Evolutionary conservation across 192 early-diverging fungal genomes (phyloP), one percentile per base, ranked within the genome.

Genomic region (Coemansia sp.): DNA sequence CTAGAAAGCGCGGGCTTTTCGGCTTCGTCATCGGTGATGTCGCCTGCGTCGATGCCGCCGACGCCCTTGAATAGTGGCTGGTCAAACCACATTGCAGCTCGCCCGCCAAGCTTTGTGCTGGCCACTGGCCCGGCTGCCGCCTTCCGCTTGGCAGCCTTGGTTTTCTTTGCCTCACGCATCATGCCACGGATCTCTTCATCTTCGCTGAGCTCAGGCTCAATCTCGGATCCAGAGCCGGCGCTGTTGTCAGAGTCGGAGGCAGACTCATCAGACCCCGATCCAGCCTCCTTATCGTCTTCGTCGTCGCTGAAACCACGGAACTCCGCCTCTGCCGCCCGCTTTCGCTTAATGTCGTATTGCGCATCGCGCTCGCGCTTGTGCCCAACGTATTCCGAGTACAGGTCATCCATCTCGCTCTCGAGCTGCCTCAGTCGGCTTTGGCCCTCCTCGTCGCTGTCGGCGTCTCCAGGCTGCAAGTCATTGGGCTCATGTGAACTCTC

Each of bases 1-100:
- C 12, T 6, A 23, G n/a, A 36, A 31, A 4, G 14, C 6, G 12
- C 14, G 4, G n/a, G 38, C 33, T 77, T 82, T 1, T 82, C 78
- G 14, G 75, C 72, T 2, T 88, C 87, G 6, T 87, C 84, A 28
- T 88, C 87, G 0, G 87, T 84, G 52, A 85, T 82, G 34, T 86
- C 84, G 60, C 83, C 75, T 21, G 77, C 65, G 23, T 86, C 77
- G 20, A 85, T 80, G 20, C 83, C 85, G 59, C 85, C 73, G 33
- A 77, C 37, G 21, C 85, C 86, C 68, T 94, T 88, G 80, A 99
- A 99, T 18, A 96, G 67, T 0, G 93, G 92, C 75, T 99, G 95
- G 73, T 95, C 91, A 83, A 99, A 99, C 84, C 96, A 99, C 76
- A 94, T 84, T n/a, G 88, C 85, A 6, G 96, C 93, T 13, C 88